Base-by-base conservation (phyloP, 2,329 filamentous ascomycete genomes). In the Venturia oleaginea region DNA sequence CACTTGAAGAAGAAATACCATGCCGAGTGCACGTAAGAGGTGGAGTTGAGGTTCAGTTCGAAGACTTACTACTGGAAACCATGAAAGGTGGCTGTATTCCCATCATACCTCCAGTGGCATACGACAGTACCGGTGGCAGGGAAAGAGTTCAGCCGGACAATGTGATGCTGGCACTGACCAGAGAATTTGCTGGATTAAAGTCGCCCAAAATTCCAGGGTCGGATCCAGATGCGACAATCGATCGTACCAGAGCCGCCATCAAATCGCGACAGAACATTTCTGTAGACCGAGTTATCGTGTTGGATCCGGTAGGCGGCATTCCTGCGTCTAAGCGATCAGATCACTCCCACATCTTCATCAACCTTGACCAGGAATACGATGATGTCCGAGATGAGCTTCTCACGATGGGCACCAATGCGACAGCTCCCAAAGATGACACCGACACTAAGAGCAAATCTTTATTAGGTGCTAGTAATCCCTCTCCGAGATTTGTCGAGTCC, bases 361-460 rank as follows among this genome's bases (percentile, higher is more conserved):
- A 99, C 70, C 82, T 99, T 65, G 89, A 95, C 72, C 92, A 97
- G 72, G 93, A 99, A 72, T 96, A 89, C 68, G 79, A 84, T 1
- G 78, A 83, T 32, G 87, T 96, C 60, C 81, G 84, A 66, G 75
- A 82, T 19, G 84, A 91, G 68, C 79, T 96, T 4, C 70, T 72
- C 37, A 70, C 72, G 54, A 69, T 69, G 2, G 51, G 65, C 11
- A 61, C 64, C 1, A 62, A 51, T 63, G 69, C 6, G 57, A 59
- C 24, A 59, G 42, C 27, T 27, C 15, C 19, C 15, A 17, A 32
- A 40, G 5, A 1, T 8, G 34, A 15, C 7, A 11, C 24, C 46
- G 34, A 64, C 30, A 19, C 24, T 4, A 60, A 62, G n/a, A 62
- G 38, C 42, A 57, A 67, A 10, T 62, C 69, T 17, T 67, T 68